phyloP scores from a whole-genome alignment of 306 rosid species.

The Lotus japonicus region DNA sequence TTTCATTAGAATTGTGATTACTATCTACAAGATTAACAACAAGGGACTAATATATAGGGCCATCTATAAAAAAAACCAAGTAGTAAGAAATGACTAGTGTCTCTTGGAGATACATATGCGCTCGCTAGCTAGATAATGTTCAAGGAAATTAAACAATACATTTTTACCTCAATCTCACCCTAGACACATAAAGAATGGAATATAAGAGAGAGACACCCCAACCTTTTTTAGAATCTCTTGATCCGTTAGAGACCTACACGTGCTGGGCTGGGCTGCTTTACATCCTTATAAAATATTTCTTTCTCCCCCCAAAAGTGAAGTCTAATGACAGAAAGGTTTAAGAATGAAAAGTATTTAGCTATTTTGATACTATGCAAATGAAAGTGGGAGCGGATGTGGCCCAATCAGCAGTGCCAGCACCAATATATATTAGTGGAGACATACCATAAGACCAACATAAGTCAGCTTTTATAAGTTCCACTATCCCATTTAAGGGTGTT shows the following conservation, averaged over 20 bases:
- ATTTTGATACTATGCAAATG: conserved; percentile 14
- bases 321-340: conserved; percentile 14
- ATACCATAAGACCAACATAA: conserved; percentile 57
- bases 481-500: conserved; percentile 19
- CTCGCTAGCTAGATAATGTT: too few species aligned
- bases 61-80: too few species aligned
- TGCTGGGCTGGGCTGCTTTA: conserved; percentile 51
- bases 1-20: too few species aligned
- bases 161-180: too few species aligned
- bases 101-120: too few species aligned
- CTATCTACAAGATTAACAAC: too few species aligned
- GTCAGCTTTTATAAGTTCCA: conserved; percentile 38
- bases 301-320: conserved; percentile 13
- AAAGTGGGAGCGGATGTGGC: conserved; percentile 40
- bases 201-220: too few species aligned
- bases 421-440: conserved; percentile 65
- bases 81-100: too few species aligned
- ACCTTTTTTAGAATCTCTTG: conserved; percentile 21
- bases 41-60: too few species aligned
- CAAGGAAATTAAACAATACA: too few species aligned
- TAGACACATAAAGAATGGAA: too few species aligned
- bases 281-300: conserved; percentile 14
- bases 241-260: conserved; percentile 33
- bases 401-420: conserved; percentile 37
- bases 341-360: not conserved